Base-by-base conservation (phyloP, 257 asterid species). In the Ocimum tenuiflorum region DNA sequence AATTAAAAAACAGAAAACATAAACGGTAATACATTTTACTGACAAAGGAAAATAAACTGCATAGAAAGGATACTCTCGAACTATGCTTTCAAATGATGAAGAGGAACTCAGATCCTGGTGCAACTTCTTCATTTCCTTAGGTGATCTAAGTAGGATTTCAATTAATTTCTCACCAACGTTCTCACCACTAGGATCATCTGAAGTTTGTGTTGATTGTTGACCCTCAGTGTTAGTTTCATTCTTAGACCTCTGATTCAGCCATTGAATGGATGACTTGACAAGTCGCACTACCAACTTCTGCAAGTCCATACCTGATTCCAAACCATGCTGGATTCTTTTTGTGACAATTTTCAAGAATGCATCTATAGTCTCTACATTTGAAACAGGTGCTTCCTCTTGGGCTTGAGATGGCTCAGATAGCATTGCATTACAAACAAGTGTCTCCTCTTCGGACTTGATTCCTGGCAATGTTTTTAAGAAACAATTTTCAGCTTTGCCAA, bases 41-140 rank as follows among this genome's bases (percentile, higher is more conserved):
- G 42, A 47, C 33, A 53, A 48, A 42, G 50, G 27, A 31, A 47
- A 33, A 75, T 27, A 74, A 73, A 31, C 23, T 56, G 42, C 2
- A 59, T 12, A 57, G 22, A 75, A 70, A 82, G 95, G 88, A 88
- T 92, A 92, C 99, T 84, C 88, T 89, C 88, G 86, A 77, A 87
- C 86, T 60, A 75, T 57, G 60, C 46, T 33, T 71, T 83, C 89
- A 4, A 89, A 60, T 31, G 74, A 60, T 65, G 83, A 52, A 79
- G 68, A 60, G 56, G 62, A 42, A 69, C 71, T 73, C 11, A 68
- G 73, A 50, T 74, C 81, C 61, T 77, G 74, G 46, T 73, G 80
- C 45, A 68, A 68, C 68, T 81, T 77, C 77, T 84, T 85, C 94
- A 92, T 86, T 77, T 92, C 84, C 82, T 86, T 89, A 36, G 95